phyloP scores from a whole-genome alignment of 106 monocot genomes.

The Dendrobium nobile region DNA sequence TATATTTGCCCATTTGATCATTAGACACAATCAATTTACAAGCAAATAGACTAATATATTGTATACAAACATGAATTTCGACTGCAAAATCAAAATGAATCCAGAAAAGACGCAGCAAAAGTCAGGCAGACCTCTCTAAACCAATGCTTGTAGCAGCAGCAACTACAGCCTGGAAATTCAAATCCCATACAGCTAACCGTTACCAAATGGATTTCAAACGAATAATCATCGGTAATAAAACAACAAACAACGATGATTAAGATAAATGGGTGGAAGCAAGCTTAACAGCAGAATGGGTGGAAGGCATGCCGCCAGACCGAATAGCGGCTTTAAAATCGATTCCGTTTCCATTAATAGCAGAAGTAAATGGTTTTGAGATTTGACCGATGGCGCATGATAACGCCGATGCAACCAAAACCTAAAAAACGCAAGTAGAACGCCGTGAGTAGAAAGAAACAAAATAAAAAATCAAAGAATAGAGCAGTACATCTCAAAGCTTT shows the following conservation, averaged over 20 bases:
- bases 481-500: neutral
- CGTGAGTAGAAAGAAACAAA: neutral
- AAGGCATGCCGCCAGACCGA: constrained; percentile 63
- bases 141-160: constrained; percentile 75
- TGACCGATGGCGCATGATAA: constrained; percentile 39
- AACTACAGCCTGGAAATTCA: constrained; percentile 47
- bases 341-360: constrained; percentile 26
- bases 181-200: neutral
- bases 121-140: constrained; percentile 56
- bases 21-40: no score
- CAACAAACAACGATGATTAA: neutral
- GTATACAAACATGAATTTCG: no score
- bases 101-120: neutral
- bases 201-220: no score
- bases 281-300: constrained; percentile 62
- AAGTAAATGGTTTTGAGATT: constrained; percentile 44
- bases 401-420: constrained; percentile 50
- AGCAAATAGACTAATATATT: no score
- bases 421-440: neutral
- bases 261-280: neutral
- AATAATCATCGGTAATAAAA: neutral
- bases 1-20: no score
- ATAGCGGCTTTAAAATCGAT: constrained; percentile 33
- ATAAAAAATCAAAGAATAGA: neutral
- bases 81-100: neutral